Evolutionary conservation across 805 yeast species (phyloP).

Genomic region (Jamesozyma gamospora): DNA sequence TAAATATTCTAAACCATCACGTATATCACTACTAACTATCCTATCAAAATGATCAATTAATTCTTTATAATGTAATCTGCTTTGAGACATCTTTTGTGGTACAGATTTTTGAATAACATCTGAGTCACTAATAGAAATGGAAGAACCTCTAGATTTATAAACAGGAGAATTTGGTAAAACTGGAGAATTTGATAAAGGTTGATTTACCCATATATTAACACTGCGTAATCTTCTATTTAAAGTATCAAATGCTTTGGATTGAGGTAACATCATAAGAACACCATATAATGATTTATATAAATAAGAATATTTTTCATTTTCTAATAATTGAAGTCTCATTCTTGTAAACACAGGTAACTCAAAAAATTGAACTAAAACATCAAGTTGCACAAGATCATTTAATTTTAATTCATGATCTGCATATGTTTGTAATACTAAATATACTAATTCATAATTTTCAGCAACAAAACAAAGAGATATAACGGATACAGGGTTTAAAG

Average conservation of each 20-base stretch:
- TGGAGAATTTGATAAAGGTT: constrained; percentile 6
- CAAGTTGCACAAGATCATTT: constrained; percentile 74
- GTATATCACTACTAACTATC: constrained; percentile 4
- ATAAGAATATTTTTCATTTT: constrained; percentile 73
- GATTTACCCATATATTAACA: constrained; percentile 26
- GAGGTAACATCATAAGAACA: constrained; percentile 86
- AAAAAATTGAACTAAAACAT: constrained; percentile 75
- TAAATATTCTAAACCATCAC: not conserved
- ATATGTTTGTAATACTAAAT: constrained; percentile 65
- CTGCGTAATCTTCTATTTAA: constrained; percentile 61
- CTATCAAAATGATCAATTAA: constrained; percentile 24
- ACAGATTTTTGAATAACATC: constrained; percentile 19
- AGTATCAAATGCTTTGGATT: constrained; percentile 79
- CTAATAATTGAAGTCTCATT: constrained; percentile 76
- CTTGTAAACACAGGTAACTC: constrained; percentile 90
- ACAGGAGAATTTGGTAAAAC: constrained; percentile 1
- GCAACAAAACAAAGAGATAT: constrained; percentile 77
- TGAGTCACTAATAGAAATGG: constrained; percentile 8
- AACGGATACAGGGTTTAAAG: constrained; percentile 82
- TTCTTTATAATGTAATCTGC: constrained; percentile 20
- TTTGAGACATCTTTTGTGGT: constrained; percentile 10
- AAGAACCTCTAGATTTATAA: constrained; percentile 5
- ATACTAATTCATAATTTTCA: constrained; percentile 81
- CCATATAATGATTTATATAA: constrained; percentile 86
- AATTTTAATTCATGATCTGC: constrained; percentile 70